These are phyloP conservation scores for Crepidotus variabilis DNA, from an alignment of 768 basidiomycete genomes.

Conservation along the genomic window DNA sequence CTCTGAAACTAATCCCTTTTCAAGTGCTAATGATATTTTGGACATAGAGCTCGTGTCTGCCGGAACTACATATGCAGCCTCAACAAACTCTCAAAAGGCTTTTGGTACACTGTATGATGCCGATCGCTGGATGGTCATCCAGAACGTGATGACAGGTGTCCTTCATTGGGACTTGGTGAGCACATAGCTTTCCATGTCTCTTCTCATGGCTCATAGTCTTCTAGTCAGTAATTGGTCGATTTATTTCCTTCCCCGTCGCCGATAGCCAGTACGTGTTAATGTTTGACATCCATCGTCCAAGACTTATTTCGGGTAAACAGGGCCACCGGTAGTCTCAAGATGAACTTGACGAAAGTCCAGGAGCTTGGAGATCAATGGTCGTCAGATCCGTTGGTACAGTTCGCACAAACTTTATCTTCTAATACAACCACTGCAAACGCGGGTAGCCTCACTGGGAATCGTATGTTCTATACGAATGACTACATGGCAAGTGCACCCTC, in stretches of 20 bases:
- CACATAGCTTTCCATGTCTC: constrained; percentile 5
- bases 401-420: constrained; percentile 34
- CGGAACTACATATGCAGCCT: constrained; percentile 55
- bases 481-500: constrained; percentile 48
- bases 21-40: constrained; percentile 58
- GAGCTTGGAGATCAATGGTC: constrained; percentile 51
- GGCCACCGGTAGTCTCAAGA: constrained; percentile 51
- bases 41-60: constrained; percentile 57
- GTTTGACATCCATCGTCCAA: neutral
- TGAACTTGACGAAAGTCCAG: constrained; percentile 49
- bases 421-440: constrained; percentile 45
- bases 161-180: constrained; percentile 74
- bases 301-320: constrained; percentile 22
- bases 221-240: constrained; percentile 60
- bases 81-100: constrained; percentile 35
- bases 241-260: constrained; percentile 62
- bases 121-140: constrained; percentile 67
- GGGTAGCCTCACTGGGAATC: constrained; percentile 52
- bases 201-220: neutral
- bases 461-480: constrained; percentile 64
- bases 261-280: constrained; percentile 31
- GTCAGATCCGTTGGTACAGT: constrained; percentile 35
- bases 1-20: neutral
- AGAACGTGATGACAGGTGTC: constrained; percentile 51
- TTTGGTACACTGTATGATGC: constrained; percentile 56